Evolutionary conservation across 2,329 filamentous ascomycete genomes (phyloP).

Genomic region (Fusarium anguioides): DNA sequence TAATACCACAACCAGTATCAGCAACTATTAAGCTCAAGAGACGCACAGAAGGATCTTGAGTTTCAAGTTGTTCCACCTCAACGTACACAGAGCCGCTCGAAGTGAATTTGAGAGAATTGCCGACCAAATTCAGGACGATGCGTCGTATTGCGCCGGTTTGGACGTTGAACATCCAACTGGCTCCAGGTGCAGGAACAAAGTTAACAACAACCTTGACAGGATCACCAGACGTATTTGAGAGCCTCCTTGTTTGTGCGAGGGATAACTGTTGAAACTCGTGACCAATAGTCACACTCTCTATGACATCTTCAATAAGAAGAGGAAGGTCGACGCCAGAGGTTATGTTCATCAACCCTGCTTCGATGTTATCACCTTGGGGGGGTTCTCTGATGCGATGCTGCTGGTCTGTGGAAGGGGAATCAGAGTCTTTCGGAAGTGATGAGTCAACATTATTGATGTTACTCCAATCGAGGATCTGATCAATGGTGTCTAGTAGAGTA

Average conservation of each 20-base stretch:
- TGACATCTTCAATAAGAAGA: background rate
- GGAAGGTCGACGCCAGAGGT: background rate
- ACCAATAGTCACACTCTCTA: background rate
- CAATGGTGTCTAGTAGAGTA: background rate
- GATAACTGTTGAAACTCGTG: conserved; percentile 2
- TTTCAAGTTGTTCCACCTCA: background rate
- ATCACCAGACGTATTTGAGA: rapidly evolving
- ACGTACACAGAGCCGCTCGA: background rate
- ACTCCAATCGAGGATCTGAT: conserved; percentile 5
- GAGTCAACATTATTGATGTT: conserved; percentile 1
- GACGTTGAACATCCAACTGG: background rate
- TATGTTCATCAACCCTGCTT: background rate
- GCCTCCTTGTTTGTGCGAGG: background rate
- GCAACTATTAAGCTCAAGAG: background rate
- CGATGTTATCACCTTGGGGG: background rate
- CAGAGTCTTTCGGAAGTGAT: background rate
- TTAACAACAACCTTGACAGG: background rate
- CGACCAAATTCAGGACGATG: background rate
- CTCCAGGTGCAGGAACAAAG: background rate
- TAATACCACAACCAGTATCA: conserved; percentile 4
- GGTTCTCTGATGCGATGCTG: background rate
- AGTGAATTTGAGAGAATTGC: background rate
- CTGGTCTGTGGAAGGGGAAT: background rate
- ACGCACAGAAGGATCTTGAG: background rate
- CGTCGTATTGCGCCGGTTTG: background rate